Evolutionary conservation across 2,329 filamentous ascomycete genomes (phyloP).

Genomic region (Xylaria polymorpha): DNA sequence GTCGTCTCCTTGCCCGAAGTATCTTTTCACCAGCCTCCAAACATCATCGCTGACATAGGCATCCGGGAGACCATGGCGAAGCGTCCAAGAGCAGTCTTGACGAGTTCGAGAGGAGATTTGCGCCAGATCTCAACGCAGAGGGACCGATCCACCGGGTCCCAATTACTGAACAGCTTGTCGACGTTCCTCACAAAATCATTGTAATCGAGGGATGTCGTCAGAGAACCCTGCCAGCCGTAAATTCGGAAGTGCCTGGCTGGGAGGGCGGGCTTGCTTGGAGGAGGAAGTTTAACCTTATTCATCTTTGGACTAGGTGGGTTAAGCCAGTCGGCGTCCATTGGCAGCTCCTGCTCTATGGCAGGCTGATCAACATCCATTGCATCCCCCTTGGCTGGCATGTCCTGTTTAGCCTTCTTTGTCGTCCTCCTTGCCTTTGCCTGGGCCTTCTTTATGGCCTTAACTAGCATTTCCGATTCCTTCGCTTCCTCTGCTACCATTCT

Average conservation of each 20-base stretch:
- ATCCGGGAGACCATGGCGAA: conserved; percentile 10
- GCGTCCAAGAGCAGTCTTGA: conserved; percentile 29
- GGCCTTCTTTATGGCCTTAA: background rate
- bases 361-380: background rate
- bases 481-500: background rate
- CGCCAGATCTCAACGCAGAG: conserved; percentile 42
- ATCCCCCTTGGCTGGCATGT: conserved; percentile 20
- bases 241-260: conserved; percentile 8
- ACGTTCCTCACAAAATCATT: conserved; percentile 31
- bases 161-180: conserved; percentile 38
- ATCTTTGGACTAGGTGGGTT: background rate
- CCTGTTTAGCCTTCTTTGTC: too few species aligned
- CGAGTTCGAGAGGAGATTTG: background rate
- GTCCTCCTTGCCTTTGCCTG: too few species aligned
- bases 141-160: conserved; percentile 25
- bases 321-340: conserved; percentile 7
- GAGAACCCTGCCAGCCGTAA: conserved; percentile 38
- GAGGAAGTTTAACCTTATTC: background rate
- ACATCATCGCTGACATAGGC: conserved; percentile 24
- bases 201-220: conserved; percentile 1
- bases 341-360: background rate
- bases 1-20: conserved; percentile 20
- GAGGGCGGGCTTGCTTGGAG: background rate
- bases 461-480: background rate
- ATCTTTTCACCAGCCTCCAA: conserved; percentile 25